These are phyloP conservation scores for Cystoderma amianthinum DNA, from an alignment of 768 basidiomycete genomes.

Conservation along the genomic window DNA sequence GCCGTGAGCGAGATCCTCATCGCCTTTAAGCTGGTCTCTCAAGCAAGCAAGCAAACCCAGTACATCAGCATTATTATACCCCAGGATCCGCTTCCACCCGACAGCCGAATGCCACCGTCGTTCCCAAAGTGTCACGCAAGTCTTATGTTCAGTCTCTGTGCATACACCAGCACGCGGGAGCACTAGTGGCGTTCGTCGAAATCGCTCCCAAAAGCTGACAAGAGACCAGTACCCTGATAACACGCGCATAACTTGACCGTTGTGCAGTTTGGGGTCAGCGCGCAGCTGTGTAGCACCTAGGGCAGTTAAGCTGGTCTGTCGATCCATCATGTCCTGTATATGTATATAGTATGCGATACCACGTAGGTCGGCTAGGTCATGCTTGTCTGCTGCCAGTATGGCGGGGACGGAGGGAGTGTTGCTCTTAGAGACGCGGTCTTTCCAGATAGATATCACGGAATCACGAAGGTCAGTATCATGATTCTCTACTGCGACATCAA, in stretches of 20 bases:
- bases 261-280: slow-evolving; percentile 26
- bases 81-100: slow-evolving; percentile 23
- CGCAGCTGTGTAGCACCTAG: slow-evolving; percentile 23
- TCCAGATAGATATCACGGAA: slow-evolving; percentile 20
- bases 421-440: slow-evolving; percentile 17
- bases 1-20: slow-evolving; percentile 21
- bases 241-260: slow-evolving; percentile 26
- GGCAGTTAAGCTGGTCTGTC: slow-evolving; percentile 14
- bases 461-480: slow-evolving; percentile 14
- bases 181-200: slow-evolving; percentile 18
- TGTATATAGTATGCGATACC: slow-evolving; percentile 32
- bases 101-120: slow-evolving; percentile 24
- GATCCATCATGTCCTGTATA: slow-evolving; percentile 24
- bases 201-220: slow-evolving; percentile 25
- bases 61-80: slow-evolving; percentile 21
- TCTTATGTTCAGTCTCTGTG: slow-evolving; percentile 12
- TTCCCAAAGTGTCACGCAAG: slow-evolving; percentile 23
- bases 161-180: slow-evolving; percentile 16
- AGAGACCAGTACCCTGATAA: slow-evolving; percentile 29
- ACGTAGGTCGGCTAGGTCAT: slow-evolving; percentile 20
- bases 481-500: slow-evolving; percentile 19
- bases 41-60: slow-evolving; percentile 22
- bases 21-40: slow-evolving; percentile 22
- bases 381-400: slow-evolving; percentile 25
- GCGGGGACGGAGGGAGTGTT: slow-evolving; percentile 29